A percentile compares a stretch with the other conserved stretches of the same genome.
Evolutionary conservation across 2,329 filamentous ascomycete species (phyloP).

Genomic region (Scedosporium aurantiacum): DNA sequence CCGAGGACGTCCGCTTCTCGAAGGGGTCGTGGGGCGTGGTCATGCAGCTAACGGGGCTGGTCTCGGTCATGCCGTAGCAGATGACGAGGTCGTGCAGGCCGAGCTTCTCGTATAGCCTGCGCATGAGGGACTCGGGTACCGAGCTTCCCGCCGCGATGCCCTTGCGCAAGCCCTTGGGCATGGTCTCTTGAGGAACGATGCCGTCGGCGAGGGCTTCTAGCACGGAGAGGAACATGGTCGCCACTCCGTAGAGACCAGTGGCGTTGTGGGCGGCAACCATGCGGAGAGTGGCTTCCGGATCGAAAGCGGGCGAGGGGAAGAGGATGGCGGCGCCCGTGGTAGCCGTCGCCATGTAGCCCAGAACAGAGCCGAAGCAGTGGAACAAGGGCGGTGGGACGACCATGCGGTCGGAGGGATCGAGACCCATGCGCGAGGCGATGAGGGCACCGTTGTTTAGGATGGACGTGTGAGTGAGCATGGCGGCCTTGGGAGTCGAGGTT

Average conservation of each 20-base stretch:
- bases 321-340: slow-evolving; percentile 70
- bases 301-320: slow-evolving; percentile 79
- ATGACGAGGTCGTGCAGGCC: slow-evolving; percentile 79
- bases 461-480: slow-evolving; percentile 72
- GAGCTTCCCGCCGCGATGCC: slow-evolving; percentile 82
- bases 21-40: slow-evolving; percentile 67
- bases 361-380: slow-evolving; percentile 79
- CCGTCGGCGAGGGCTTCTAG: slow-evolving; percentile 58
- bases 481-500: slow-evolving; percentile 81
- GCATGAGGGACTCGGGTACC: slow-evolving; percentile 77
- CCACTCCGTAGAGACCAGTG: slow-evolving; percentile 71
- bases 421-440: slow-evolving; percentile 75
- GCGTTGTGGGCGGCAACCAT: slow-evolving; percentile 42
- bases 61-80: slow-evolving; percentile 96
- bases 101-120: slow-evolving; percentile 57
- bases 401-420: slow-evolving; percentile 62
- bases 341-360: slow-evolving; percentile 94
- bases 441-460: slow-evolving; percentile 87
- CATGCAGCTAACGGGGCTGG: slow-evolving; percentile 68
- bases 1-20: slow-evolving; percentile 59
- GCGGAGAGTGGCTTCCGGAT: slow-evolving; percentile 59
- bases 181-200: slow-evolving; percentile 15
- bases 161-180: slow-evolving; percentile 49
- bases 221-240: slow-evolving; percentile 88
- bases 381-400: slow-evolving; percentile 82